These are phyloP conservation scores for Rutidosis leptorrhynchoides DNA, from an alignment of 129 eudicot species.

Conservation along the genomic window DNA sequence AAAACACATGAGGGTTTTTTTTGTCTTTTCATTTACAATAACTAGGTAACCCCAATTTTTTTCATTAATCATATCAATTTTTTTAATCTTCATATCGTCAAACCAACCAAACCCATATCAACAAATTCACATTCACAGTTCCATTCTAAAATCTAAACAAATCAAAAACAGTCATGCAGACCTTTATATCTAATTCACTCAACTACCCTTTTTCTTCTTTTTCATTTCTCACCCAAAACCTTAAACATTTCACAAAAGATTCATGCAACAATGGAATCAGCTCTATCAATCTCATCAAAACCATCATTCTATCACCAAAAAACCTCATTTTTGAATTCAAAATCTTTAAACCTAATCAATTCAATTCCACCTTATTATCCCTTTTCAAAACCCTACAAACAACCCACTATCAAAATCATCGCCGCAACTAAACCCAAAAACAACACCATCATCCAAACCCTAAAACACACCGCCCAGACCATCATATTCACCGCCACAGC, in stretches of 20 bases:
- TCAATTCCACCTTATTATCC: conserved; percentile 18
- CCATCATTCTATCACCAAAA: conserved; percentile 24
- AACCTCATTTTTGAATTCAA: conserved; percentile 8
- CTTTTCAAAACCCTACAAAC: conserved; percentile 35
- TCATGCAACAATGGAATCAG: conserved; percentile 33
- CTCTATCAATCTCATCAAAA: conserved; percentile 24
- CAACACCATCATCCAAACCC: conserved; percentile 34
- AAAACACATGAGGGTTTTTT: too few relatives aligned
- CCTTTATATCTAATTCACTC: background rate
- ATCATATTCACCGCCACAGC: conserved; percentile 41
- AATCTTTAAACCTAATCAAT: conserved; percentile 8
- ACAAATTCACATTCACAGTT: too few relatives aligned
- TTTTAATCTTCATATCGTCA: too few relatives aligned
- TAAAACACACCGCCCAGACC: conserved; percentile 50
- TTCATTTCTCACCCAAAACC: conserved; percentile 17
- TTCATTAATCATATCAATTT: too few relatives aligned
- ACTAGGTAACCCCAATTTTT: too few relatives aligned
- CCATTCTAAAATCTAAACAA: too few relatives aligned
- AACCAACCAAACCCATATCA: too few relatives aligned
- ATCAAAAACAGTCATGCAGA: too few relatives aligned
- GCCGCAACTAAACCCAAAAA: conserved; percentile 18
- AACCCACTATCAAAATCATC: conserved; percentile 18
- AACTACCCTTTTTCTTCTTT: background rate
- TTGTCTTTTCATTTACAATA: too few relatives aligned
- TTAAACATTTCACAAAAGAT: conserved; percentile 28